Conservation (phyloP, 306 rosid species). For the Abrus precatorius region DNA sequence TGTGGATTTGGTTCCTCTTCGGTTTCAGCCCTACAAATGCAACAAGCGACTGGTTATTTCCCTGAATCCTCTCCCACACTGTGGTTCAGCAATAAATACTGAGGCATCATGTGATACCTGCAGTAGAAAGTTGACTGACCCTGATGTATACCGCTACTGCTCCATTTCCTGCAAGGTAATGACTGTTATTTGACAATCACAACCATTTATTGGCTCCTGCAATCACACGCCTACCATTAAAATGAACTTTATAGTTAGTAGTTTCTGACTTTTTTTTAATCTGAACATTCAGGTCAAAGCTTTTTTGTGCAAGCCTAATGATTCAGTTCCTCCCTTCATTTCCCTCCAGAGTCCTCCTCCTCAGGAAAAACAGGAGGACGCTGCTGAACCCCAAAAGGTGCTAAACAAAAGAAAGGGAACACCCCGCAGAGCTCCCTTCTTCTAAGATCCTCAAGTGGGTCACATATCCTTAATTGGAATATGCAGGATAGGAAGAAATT, state of each 20-base stretch:
- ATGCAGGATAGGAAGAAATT: conserved; percentile 12
- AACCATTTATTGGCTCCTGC: conserved; percentile 3
- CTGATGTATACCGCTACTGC: conserved; percentile 51
- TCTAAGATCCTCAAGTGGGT: conserved; percentile 37
- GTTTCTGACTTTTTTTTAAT: conserved; percentile 7
- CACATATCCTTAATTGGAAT: background rate
- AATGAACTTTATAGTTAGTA: conserved; percentile 16
- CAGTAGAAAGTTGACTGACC: conserved; percentile 50
- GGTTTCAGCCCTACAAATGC: conserved; percentile 57
- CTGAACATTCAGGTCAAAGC: conserved; percentile 54
- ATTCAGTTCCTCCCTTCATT: conserved; percentile 48
- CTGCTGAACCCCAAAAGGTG: background rate
- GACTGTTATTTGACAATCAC: conserved; percentile 25
- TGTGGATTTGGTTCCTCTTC: conserved; percentile 19
- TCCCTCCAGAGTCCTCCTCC: conserved; percentile 10
- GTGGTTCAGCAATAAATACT: conserved; percentile 18
- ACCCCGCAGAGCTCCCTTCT: conserved; percentile 62
- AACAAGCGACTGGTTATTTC: conserved; percentile 56
- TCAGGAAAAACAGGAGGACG: conserved; percentile 3
- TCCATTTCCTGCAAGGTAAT: conserved; percentile 63
- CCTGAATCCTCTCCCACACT: conserved; percentile 55
- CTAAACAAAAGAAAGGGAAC: conserved; percentile 59
- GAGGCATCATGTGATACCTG: conserved; percentile 51
- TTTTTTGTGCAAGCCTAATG: conserved; percentile 40
- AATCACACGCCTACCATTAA: background rate